Evolutionary conservation across 176 grass and related monocot genomes (phyloP), one percentile per base, ranked within the genome.

Genomic region (Cocos nucifera): DNA sequence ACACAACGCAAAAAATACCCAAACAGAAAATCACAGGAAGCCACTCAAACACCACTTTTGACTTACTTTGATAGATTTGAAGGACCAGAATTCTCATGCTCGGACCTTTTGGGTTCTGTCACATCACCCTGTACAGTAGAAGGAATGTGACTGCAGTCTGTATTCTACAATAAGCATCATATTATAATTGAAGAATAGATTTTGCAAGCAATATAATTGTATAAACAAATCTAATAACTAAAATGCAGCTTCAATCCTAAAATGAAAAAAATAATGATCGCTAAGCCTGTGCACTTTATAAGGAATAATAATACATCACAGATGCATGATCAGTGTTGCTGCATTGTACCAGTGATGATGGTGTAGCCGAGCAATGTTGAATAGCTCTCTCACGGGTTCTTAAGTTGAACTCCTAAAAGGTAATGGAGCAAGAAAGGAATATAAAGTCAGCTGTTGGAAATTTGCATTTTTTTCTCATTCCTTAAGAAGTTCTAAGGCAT

Each of bases 381-480:
- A 12, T 57, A 35, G 62, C n/a, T 44, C 74, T 69, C 18, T 17
- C 23, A 16, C 60, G 23, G 50, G 56, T 76, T 19, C 26, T 53
- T 58, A 68, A 12, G 66, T 53, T 59, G 24, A 67, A 68, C 39
- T 76, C 63, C 63, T 76, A 57, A 63, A 21, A 18, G 48, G 57
- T 5, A 65, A 22, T 58, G 54, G 19, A 66, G 1, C 8, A 44
- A 44, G 35, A 44, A 44, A 44, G 2, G 35, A 66, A 67, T 6
- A 22, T 7, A 61, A 39, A 22, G 8, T 65, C 19, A 22, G 44
- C 3, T 24, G 35, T 51, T 44, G 9, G 35, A 14, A 44, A 44
- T 9, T 44, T 44, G 35, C 35, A 44, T 44, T 44, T 44, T 44
- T 44, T 12, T 10, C 6, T 44, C 35, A 14, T 14, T 44, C 35